Evolutionary conservation across 2,329 filamentous ascomycete genomes (phyloP).

Genomic region (Exserohilum turcica): DNA sequence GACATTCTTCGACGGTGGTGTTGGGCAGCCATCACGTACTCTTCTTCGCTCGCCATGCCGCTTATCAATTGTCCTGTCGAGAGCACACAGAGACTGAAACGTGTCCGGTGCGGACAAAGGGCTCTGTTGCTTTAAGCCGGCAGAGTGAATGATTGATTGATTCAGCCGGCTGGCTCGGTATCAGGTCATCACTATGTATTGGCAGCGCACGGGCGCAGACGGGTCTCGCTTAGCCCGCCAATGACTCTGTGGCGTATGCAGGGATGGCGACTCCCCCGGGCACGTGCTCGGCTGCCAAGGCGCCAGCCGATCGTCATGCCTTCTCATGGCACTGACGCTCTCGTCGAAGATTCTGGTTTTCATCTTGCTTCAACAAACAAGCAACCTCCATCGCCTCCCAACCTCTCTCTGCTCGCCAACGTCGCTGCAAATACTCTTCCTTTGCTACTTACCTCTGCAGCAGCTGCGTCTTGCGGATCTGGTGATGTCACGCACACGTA

Average conservation of each 20-base stretch:
- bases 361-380: constrained; percentile 1
- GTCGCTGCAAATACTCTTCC: neutral
- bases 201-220: constrained; percentile 1
- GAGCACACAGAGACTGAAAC: constrained; percentile 25
- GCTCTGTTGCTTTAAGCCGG: constrained; percentile 24
- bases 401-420: neutral
- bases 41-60: constrained; percentile 1
- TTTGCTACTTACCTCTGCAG: constrained; percentile 7
- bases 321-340: constrained; percentile 3
- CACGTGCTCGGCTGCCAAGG: constrained; percentile 15
- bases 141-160: constrained; percentile 35
- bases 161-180: constrained; percentile 22
- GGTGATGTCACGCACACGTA: constrained; percentile 41
- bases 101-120: constrained; percentile 36
- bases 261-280: constrained; percentile 14
- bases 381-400: neutral
- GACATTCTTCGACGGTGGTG: constrained; percentile 10
- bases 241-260: constrained; percentile 16
- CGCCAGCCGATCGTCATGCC: constrained; percentile 21
- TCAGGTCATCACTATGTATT: neutral
- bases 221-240: constrained; percentile 18
- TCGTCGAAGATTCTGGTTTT: constrained; percentile 10
- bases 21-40: constrained; percentile 14
- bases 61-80: constrained; percentile 8
- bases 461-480: constrained; percentile 6